Conservation (phyloP, 495 filamentous ascomycete genomes). For the Aspergillus leporis region DNA sequence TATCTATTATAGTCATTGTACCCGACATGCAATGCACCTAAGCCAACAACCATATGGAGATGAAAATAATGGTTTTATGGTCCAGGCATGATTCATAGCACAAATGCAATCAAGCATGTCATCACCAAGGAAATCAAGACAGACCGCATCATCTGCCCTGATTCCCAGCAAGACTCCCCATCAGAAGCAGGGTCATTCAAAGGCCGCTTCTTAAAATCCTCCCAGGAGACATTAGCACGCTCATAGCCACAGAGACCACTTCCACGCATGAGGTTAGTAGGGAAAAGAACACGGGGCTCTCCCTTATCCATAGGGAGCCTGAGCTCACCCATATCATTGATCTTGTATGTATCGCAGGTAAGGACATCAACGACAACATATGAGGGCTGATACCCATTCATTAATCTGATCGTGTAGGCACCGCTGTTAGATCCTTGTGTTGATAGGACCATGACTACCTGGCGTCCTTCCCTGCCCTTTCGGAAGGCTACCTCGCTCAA, state of each 20-base stretch:
- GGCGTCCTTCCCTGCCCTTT: slow-evolving; percentile 57
- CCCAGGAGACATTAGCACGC: slow-evolving; percentile 15
- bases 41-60: background rate
- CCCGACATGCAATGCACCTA: too few species aligned
- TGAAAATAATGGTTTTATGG: background rate
- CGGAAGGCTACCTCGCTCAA: slow-evolving; percentile 58
- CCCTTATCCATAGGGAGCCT: slow-evolving; percentile 47
- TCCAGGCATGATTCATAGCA: background rate
- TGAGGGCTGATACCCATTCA: slow-evolving; percentile 37
- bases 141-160: background rate
- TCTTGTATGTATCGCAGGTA: slow-evolving; percentile 44
- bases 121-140: background rate
- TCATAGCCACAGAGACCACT: slow-evolving; percentile 41
- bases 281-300: slow-evolving; percentile 50
- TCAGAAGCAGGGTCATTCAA: background rate
- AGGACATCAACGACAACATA: slow-evolving; percentile 49
- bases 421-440: slow-evolving; percentile 52
- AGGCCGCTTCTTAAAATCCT: slow-evolving; percentile 17
- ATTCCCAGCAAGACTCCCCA: background rate
- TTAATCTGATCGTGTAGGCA: slow-evolving; percentile 46
- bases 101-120: background rate
- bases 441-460: slow-evolving; percentile 59
- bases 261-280: slow-evolving; percentile 28
- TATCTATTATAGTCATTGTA: too few species aligned
- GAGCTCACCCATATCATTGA: slow-evolving; percentile 46